A percentile compares a stretch with the other conserved stretches of the same genome.
Evolutionary conservation across 371 early-diverging fungal species (phyloP).

Genomic region (Capillidium heterosporum): DNA sequence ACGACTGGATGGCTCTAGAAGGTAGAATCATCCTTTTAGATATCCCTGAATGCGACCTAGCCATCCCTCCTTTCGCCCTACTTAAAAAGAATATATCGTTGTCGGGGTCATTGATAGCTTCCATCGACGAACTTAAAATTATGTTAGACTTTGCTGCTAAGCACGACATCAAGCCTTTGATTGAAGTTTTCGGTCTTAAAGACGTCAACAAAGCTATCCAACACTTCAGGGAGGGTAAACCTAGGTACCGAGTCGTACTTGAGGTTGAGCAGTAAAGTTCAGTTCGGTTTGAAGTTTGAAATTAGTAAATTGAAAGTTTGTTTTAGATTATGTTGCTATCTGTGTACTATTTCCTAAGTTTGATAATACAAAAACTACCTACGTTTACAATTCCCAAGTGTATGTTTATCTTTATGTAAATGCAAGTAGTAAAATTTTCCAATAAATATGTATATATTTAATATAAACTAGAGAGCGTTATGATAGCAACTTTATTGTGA

Average conservation of each 20-base stretch:
- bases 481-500: too few relatives aligned
- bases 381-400: too few relatives aligned
- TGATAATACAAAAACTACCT: too few relatives aligned
- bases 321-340: too few relatives aligned
- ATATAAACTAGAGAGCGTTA: too few relatives aligned
- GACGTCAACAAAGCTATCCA: conserved; percentile 27
- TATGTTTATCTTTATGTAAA: too few relatives aligned
- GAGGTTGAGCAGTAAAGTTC: neutral
- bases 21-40: conserved; percentile 43
- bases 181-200: conserved; percentile 35
- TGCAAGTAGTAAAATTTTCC: too few relatives aligned
- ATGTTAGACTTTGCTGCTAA: conserved; percentile 53
- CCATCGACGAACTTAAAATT: conserved; percentile 25
- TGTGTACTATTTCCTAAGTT: too few relatives aligned
- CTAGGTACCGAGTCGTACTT: neutral
- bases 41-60: conserved; percentile 36
- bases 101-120: conserved; percentile 52
- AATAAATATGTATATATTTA: too few relatives aligned
- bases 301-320: too few relatives aligned
- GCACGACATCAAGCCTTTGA: conserved; percentile 40
- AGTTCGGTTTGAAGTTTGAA: too few relatives aligned
- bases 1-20: conserved; percentile 25
- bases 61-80: conserved; percentile 21
- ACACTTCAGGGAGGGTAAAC: neutral
- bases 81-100: conserved; percentile 25